Evolutionary conservation across 257 asterid species (phyloP).

Genomic region (Eucommia ulmoides): DNA sequence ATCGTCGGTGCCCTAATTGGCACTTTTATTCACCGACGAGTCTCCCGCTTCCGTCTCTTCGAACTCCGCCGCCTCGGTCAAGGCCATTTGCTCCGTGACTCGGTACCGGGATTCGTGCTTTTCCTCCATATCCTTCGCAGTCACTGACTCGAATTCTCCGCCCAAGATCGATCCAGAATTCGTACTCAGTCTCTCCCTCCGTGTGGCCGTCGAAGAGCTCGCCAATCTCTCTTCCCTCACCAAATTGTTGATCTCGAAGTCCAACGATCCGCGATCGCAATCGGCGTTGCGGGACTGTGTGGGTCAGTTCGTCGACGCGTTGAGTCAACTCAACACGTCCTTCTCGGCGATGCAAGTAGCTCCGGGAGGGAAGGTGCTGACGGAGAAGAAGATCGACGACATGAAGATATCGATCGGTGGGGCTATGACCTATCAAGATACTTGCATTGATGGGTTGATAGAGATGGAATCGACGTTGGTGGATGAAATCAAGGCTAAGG

Average conservation of each 20-base stretch:
- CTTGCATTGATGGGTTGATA: conserved; percentile 64
- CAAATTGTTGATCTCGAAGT: conserved; percentile 13
- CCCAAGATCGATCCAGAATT: conserved; percentile 19
- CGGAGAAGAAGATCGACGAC: conserved; percentile 50
- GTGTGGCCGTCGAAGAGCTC: conserved; percentile 26
- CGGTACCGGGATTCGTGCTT: conserved; percentile 62
- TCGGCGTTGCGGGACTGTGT: conserved; percentile 61
- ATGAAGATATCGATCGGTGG: conserved; percentile 81
- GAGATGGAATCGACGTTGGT: conserved; percentile 62
- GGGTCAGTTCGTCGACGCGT: conserved; percentile 50
- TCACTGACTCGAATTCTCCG: conserved; percentile 31
- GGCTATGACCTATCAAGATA: conserved; percentile 75
- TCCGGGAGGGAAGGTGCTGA: conserved; percentile 34
- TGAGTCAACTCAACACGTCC: conserved; percentile 50
- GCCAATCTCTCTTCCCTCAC: conserved; percentile 29
- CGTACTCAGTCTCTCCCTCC: conserved; percentile 68
- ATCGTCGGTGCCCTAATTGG: conserved; percentile 21
- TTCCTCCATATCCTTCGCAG: conserved; percentile 48
- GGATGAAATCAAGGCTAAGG: conserved; percentile 38
- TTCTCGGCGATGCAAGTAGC: conserved; percentile 34
- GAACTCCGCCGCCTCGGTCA: conserved; percentile 40
- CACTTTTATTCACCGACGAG: conserved; percentile 22
- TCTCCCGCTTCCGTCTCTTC: conserved; percentile 16
- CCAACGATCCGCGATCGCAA: conserved; percentile 17
- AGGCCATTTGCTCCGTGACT: conserved; percentile 62